A percentile compares a stretch with the other conserved stretches of the same genome.
phyloP scores from a whole-genome alignment of 805 yeast species.

The Metschnikowia borealis region DNA sequence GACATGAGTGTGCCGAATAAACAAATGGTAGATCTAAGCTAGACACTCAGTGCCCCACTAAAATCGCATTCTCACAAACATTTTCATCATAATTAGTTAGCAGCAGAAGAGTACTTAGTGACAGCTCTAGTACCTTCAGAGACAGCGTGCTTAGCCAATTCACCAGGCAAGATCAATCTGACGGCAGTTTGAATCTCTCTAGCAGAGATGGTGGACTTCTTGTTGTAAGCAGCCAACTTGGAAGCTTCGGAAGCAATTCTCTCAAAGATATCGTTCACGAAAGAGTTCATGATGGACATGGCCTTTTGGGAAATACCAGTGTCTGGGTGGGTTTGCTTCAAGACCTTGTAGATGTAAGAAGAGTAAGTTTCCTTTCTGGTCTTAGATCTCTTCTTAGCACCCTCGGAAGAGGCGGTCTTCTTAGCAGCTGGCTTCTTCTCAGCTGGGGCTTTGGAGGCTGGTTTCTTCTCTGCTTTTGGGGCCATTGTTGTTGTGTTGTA shows the following conservation, averaged over 20 bases:
- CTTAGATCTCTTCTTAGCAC: slow-evolving; percentile 34
- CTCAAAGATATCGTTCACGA: slow-evolving; percentile 36
- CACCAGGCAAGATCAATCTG: slow-evolving; percentile 39
- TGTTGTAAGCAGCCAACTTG: slow-evolving; percentile 39
- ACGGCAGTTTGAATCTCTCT: slow-evolving; percentile 38
- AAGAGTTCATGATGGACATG: slow-evolving; percentile 38
- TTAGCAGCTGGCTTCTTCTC: slow-evolving; percentile 39
- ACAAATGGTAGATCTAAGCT: slow-evolving; percentile 10
- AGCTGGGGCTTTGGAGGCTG: slow-evolving; percentile 38
- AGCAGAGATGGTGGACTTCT: slow-evolving; percentile 37
- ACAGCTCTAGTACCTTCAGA: slow-evolving; percentile 40
- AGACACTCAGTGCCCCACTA: slow-evolving; percentile 17
- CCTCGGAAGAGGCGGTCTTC: slow-evolving; percentile 30
- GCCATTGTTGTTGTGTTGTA: slow-evolving; percentile 24
- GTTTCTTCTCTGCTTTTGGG: slow-evolving; percentile 38
- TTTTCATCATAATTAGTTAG: slow-evolving; percentile 24
- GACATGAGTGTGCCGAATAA: slow-evolving; percentile 17
- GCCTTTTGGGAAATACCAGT: slow-evolving; percentile 39
- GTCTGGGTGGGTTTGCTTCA: slow-evolving; percentile 39
- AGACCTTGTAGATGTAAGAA: slow-evolving; percentile 36
- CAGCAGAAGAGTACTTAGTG: slow-evolving; percentile 37
- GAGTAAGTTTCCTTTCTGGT: slow-evolving; percentile 38
- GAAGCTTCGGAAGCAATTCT: slow-evolving; percentile 37
- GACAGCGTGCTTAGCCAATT: slow-evolving; percentile 39
- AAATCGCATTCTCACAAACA: slow-evolving; percentile 12